Evolutionary conservation across 495 filamentous ascomycete genomes (phyloP).

Genomic region (Umbilicaria muhlenbergii): DNA sequence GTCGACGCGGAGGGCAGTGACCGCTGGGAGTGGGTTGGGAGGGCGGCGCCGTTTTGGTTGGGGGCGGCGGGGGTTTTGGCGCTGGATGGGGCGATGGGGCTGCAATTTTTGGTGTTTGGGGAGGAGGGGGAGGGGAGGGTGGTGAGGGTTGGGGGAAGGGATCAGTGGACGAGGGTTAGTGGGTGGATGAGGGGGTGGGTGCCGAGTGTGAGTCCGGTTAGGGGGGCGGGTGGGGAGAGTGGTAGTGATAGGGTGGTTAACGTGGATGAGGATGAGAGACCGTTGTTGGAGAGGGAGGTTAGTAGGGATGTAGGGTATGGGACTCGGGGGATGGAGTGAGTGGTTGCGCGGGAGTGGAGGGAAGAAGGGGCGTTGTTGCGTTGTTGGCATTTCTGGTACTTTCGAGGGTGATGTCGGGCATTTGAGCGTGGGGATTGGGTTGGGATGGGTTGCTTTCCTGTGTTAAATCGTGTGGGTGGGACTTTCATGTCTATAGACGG

Average conservation of each 20-base stretch:
- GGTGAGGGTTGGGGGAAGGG: conserved; percentile 12
- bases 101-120: conserved; percentile 50
- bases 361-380: no score
- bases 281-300: conserved; percentile 1
- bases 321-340: background rate
- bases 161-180: conserved; percentile 37
- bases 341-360: no score
- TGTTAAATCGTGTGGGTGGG: no score
- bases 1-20: conserved; percentile 43
- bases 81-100: conserved; percentile 47
- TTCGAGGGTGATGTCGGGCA: no score
- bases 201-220: conserved; percentile 18
- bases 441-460: no score
- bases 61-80: conserved; percentile 54
- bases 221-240: background rate
- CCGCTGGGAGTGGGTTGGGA: conserved; percentile 38
- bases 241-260: background rate
- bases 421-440: no score
- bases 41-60: conserved; percentile 52
- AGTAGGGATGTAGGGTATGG: conserved; percentile 2
- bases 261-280: conserved; percentile 2
- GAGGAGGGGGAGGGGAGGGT: conserved; percentile 24
- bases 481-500: no score
- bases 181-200: conserved; percentile 62
- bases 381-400: no score